Evolutionary conservation across 768 basidiomycete species (phyloP).

Genomic region (Auricularia sp.): DNA sequence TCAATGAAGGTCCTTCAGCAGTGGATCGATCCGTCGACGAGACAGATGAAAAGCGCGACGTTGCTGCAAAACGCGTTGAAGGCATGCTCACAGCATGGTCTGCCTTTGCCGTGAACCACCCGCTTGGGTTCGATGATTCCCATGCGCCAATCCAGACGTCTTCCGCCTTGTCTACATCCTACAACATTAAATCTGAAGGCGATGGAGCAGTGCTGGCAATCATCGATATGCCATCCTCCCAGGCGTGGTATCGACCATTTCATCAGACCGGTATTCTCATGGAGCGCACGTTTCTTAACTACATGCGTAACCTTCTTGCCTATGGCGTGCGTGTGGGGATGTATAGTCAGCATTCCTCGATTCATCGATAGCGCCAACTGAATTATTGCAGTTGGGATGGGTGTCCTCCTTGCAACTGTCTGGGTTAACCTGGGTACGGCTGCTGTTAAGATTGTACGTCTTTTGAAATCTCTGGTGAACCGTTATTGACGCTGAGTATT

Average conservation of each 20-base stretch:
- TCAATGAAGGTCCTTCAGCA: conserved; percentile 30
- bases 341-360: conserved; percentile 23
- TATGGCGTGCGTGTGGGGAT: conserved; percentile 48
- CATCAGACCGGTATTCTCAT: conserved; percentile 39
- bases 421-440: conserved; percentile 30
- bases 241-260: conserved; percentile 10
- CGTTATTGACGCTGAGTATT: background rate
- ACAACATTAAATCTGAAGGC: no score
- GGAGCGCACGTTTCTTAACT: conserved; percentile 40
- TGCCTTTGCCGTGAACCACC: background rate
- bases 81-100: background rate
- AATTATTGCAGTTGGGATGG: conserved; percentile 15
- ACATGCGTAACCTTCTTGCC: conserved; percentile 44
- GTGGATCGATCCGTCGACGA: background rate
- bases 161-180: no score
- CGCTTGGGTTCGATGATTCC: background rate
- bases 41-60: background rate
- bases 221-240: background rate
- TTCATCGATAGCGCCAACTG: no score
- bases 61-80: background rate
- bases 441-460: conserved; percentile 17
- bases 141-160: no score
- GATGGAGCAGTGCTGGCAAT: no score
- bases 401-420: conserved; percentile 33
- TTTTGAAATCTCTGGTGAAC: conserved; percentile 25